A percentile compares a stretch with the other conserved stretches of the same genome.
Conservation (phyloP, 2,329 filamentous ascomycete genomes). For the Sodiomyces alkalinus region DNA sequence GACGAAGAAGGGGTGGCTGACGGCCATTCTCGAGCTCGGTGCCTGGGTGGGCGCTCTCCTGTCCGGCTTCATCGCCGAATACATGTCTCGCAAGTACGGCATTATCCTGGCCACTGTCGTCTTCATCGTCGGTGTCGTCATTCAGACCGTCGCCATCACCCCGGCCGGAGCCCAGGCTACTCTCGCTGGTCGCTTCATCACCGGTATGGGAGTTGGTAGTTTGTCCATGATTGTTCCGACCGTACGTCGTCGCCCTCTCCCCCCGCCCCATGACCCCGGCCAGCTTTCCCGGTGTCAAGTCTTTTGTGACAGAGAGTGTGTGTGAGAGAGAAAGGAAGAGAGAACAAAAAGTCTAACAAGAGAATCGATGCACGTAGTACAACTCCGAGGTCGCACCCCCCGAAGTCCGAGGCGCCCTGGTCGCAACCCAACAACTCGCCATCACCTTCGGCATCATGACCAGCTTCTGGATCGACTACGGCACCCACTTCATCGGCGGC, state of each 20-base stretch:
- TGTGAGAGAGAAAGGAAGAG: no score
- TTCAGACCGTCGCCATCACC: conserved; percentile 47
- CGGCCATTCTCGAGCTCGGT: conserved; percentile 58
- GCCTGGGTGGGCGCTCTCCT: conserved; percentile 62
- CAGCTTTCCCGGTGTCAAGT: no score
- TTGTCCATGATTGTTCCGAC: conserved; percentile 53
- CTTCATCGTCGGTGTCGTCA: conserved; percentile 55
- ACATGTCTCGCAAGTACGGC: conserved; percentile 51
- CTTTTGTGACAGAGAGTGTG: no score
- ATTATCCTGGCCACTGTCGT: conserved; percentile 50
- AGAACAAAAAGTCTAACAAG: no score
- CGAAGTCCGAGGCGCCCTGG: conserved; percentile 25
- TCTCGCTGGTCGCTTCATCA: conserved; percentile 57
- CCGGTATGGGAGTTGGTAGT: conserved; percentile 54
- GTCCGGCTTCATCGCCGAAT: conserved; percentile 57
- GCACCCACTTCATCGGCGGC: conserved; percentile 52
- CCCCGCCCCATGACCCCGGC: no score
- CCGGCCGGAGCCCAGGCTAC: conserved; percentile 45
- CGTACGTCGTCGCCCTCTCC: no score
- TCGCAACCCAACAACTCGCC: conserved; percentile 33
- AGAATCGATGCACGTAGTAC: no score
- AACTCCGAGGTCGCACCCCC: conserved; percentile 30
- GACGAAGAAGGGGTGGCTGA: conserved; percentile 44
- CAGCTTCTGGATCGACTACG: conserved; percentile 49
- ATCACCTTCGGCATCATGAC: conserved; percentile 50